These are phyloP conservation scores for Xylaria sp. DNA, from an alignment of 2,329 filamentous ascomycete species.

Conservation along the genomic window DNA sequence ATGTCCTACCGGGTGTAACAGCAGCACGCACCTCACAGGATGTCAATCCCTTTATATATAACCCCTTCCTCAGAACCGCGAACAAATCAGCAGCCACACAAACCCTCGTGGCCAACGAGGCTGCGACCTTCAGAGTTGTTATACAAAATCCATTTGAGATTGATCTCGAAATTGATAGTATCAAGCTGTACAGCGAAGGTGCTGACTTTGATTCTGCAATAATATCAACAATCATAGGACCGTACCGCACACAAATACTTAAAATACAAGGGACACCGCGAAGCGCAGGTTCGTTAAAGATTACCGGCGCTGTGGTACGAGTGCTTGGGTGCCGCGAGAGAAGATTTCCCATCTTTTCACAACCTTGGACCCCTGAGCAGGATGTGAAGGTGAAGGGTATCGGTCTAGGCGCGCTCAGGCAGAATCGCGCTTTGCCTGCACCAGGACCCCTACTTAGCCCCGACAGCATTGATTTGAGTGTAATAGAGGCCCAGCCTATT, in stretches of 20 bases:
- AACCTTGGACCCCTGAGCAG: constrained; percentile 73
- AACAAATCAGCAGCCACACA: constrained; percentile 66
- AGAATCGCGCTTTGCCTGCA: constrained; percentile 47
- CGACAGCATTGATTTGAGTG: constrained; percentile 67
- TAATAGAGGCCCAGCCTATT: constrained; percentile 80
- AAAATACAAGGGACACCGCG: constrained; percentile 72
- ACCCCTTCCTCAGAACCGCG: constrained; percentile 79
- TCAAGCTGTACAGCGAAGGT: constrained; percentile 76
- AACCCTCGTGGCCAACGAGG: constrained; percentile 79
- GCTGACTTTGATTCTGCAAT: constrained; percentile 71
- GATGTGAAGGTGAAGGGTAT: constrained; percentile 78
- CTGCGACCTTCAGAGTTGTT: constrained; percentile 77
- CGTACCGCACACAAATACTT: constrained; percentile 82
- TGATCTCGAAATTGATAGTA: constrained; percentile 84
- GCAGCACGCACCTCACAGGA: constrained; percentile 61
- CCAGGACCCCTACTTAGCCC: constrained; percentile 52
- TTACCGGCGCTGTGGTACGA: constrained; percentile 80
- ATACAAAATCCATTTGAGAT: constrained; percentile 96
- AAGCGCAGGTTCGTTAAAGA: constrained; percentile 68
- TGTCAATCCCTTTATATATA: constrained; percentile 90
- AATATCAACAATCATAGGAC: constrained; percentile 73
- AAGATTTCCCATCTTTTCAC: constrained; percentile 81
- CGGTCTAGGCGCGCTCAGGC: constrained; percentile 65
- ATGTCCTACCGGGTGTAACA: constrained; percentile 56
- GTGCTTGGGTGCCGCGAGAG: constrained; percentile 82